Percentiles rank a stretch among this genome's conserved stretches.
Conservation (phyloP, 1,284 basidiomycete species). For the Ustilago trichophora region DNA sequence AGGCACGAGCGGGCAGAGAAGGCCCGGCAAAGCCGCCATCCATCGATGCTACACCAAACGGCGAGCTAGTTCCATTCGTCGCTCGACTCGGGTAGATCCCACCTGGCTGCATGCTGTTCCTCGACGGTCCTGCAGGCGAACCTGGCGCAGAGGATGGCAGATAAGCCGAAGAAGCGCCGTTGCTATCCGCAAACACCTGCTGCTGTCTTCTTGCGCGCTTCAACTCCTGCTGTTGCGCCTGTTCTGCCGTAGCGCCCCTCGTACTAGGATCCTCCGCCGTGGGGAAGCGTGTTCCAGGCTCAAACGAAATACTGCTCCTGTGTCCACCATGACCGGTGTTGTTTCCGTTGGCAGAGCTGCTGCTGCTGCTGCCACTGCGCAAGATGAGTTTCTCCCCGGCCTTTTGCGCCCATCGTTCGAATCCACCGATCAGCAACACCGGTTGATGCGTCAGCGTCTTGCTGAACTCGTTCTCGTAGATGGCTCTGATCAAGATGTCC, state of each 20-base stretch:
- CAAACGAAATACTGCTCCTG: conserved; percentile 39
- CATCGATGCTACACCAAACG: conserved; percentile 13
- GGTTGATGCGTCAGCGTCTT: conserved; percentile 77
- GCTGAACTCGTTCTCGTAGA: conserved; percentile 57
- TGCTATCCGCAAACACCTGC: conserved; percentile 32
- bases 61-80: conserved; percentile 19
- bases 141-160: conserved; percentile 18
- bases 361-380: too few relatives aligned
- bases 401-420: conserved; percentile 81
- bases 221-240: conserved; percentile 32
- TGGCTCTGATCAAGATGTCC: conserved; percentile 44
- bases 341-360: neutral
- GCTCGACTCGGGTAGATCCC: conserved; percentile 30
- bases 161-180: conserved; percentile 1
- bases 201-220: conserved; percentile 44
- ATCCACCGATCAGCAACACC: conserved; percentile 84
- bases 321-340: neutral
- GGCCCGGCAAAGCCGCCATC: conserved; percentile 26
- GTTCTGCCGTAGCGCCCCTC: conserved; percentile 16
- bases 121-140: conserved; percentile 8
- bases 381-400: conserved; percentile 72
- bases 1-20: conserved; percentile 54
- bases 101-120: conserved; percentile 32
- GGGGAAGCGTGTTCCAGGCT: conserved; percentile 37
- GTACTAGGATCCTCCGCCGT: conserved; percentile 27